Conservation (phyloP, 2,329 filamentous ascomycete genomes). For the Neonectria faginata region DNA sequence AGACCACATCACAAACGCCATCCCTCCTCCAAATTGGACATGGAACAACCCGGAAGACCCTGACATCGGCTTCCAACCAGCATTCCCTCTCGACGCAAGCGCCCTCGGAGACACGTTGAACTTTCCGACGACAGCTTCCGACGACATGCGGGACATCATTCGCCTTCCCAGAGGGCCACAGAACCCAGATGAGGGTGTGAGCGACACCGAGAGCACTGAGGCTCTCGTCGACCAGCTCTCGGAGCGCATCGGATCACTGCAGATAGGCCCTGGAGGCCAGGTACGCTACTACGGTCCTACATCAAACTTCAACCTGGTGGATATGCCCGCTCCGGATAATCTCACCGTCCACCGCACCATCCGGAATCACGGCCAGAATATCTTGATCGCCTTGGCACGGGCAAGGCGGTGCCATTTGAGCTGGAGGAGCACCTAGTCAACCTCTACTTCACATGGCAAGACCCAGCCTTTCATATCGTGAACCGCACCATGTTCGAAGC, state of each 20-base stretch:
- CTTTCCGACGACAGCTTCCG: slow-evolving; percentile 18
- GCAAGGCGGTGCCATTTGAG: slow-evolving; percentile 30
- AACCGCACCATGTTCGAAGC: slow-evolving; percentile 39
- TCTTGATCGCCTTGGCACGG: slow-evolving; percentile 40
- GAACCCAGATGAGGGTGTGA: slow-evolving; percentile 28
- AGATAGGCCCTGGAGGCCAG: slow-evolving; percentile 41
- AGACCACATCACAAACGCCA: slow-evolving; percentile 6
- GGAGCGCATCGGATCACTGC: slow-evolving; percentile 42
- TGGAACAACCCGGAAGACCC: slow-evolving; percentile 30
- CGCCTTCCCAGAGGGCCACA: slow-evolving; percentile 20
- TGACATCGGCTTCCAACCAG: slow-evolving; percentile 26
- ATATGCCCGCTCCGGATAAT: slow-evolving; percentile 41
- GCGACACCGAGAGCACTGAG: slow-evolving; percentile 41
- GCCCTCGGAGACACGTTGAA: slow-evolving; percentile 22
- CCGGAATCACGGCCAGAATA: slow-evolving; percentile 43
- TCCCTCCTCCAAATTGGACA: slow-evolving; percentile 24
- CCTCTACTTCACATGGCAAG: slow-evolving; percentile 41
- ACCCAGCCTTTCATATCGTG: slow-evolving; percentile 42
- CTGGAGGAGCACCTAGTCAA: slow-evolving; percentile 35
- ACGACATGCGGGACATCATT: slow-evolving; percentile 11
- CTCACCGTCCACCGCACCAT: slow-evolving; percentile 43
- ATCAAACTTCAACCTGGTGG: slow-evolving; percentile 44
- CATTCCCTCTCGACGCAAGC: slow-evolving; percentile 26
- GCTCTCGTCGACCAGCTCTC: slow-evolving; percentile 45
- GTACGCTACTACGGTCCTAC: slow-evolving; percentile 45